These are phyloP conservation scores for Phlebiopsis flavidoalba DNA, from an alignment of 768 basidiomycete species.

Conservation along the genomic window DNA sequence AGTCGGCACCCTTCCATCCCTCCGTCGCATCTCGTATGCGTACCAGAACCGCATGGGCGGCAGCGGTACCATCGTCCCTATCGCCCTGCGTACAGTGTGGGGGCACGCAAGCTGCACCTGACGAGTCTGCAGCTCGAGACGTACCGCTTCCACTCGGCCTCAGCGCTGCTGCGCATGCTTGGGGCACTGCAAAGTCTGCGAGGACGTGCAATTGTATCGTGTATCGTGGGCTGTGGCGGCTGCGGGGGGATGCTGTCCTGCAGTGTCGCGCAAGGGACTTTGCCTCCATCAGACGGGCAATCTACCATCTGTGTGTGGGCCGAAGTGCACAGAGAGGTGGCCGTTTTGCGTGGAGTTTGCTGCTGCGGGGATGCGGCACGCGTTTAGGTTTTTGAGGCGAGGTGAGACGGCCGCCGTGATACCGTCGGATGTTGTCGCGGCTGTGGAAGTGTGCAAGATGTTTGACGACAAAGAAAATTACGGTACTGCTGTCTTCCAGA, in stretches of 20 bases:
- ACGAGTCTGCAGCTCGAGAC: background rate
- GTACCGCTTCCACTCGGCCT: background rate
- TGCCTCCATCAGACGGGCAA: background rate
- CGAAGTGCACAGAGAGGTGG: background rate
- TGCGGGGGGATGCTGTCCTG: background rate
- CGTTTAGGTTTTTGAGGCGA: background rate
- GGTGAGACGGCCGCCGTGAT: background rate
- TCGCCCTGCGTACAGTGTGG: background rate
- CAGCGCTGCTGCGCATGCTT: background rate
- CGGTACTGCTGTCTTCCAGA: too few species aligned
- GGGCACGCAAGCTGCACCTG: background rate
- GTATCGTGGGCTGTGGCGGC: background rate
- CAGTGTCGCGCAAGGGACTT: background rate
- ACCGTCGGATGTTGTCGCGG: background rate
- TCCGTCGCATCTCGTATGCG: background rate
- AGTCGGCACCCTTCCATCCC: background rate
- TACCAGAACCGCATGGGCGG: background rate
- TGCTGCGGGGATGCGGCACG: background rate
- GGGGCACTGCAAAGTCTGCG: background rate
- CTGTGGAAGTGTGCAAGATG: background rate
- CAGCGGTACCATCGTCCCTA: background rate
- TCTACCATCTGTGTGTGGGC: too few species aligned
- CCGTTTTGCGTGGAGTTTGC: background rate
- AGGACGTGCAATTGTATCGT: background rate
- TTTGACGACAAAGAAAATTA: background rate